Evolutionary conservation across 2,329 filamentous ascomycete genomes (phyloP).

Genomic region (Metarhizium anisopliae): DNA sequence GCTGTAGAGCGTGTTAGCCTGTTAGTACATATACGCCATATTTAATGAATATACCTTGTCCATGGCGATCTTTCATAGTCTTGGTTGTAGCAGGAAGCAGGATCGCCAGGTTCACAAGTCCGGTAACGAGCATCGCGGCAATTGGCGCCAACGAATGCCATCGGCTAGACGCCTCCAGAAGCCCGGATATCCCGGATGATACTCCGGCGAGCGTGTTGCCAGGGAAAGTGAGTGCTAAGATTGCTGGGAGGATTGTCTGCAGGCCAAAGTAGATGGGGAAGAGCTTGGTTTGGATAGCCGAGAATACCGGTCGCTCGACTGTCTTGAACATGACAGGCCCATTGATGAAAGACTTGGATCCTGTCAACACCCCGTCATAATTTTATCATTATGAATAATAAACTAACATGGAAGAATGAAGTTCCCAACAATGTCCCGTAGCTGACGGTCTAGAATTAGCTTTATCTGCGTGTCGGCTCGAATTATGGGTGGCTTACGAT

Average conservation of each 20-base stretch:
- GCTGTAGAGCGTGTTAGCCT: constrained; percentile 37
- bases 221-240: constrained; percentile 74
- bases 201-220: constrained; percentile 43
- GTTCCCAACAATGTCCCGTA: constrained; percentile 84
- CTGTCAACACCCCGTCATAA: neutral
- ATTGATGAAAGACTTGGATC: constrained; percentile 58
- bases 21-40: neutral
- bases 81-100: constrained; percentile 68
- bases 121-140: constrained; percentile 59
- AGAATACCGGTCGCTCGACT: constrained; percentile 73
- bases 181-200: constrained; percentile 39
- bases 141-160: constrained; percentile 61
- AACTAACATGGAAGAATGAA: constrained; percentile 68
- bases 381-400: neutral
- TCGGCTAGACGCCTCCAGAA: constrained; percentile 52
- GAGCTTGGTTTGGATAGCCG: constrained; percentile 66
- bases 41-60: constrained; percentile 54
- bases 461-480: neutral
- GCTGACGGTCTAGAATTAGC: constrained; percentile 35
- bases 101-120: constrained; percentile 59
- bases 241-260: constrained; percentile 64
- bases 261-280: constrained; percentile 87
- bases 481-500: constrained; percentile 39
- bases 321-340: constrained; percentile 68
- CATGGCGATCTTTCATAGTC: constrained; percentile 65